A percentile compares a stretch with the other conserved stretches of the same genome.
phyloP scores from a whole-genome alignment of 148 eudicot genomes.

The Silene uniflora region DNA sequence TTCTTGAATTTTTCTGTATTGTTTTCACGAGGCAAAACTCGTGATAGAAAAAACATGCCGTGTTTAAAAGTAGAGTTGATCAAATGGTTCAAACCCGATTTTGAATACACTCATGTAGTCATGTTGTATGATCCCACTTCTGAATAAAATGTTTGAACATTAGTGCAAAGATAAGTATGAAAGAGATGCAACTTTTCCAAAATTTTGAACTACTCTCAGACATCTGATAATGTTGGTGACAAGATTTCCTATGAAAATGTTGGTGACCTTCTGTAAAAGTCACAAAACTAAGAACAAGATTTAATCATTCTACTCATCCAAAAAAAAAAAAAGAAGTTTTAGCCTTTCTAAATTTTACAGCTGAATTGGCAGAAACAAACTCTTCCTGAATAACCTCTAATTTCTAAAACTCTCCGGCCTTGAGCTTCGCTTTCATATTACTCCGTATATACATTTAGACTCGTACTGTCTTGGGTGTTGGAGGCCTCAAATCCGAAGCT shows the following conservation, averaged over 20 bases:
- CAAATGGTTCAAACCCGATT: too few species aligned
- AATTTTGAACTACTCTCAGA: neutral
- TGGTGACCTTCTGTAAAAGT: neutral
- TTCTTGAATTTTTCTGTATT: too few species aligned
- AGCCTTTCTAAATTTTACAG: neutral
- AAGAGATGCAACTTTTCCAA: neutral
- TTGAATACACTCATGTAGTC: too few species aligned
- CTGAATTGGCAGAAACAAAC: slow-evolving; percentile 6
- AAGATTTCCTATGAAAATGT: neutral
- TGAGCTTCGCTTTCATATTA: too few species aligned
- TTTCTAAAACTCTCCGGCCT: neutral
- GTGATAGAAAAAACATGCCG: too few species aligned
- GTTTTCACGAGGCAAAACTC: too few species aligned
- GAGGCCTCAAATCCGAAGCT: neutral
- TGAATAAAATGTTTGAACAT: neutral
- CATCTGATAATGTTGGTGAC: neutral
- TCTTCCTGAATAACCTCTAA: neutral
- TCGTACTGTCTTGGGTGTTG: neutral
- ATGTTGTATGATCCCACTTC: too few species aligned
- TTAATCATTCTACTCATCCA: neutral
- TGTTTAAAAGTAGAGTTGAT: too few species aligned
- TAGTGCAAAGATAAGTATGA: neutral
- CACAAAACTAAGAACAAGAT: neutral
- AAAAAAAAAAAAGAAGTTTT: too few species aligned
- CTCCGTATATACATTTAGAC: too few species aligned